Base-by-base conservation (phyloP, 495 filamentous ascomycete genomes). In the Sporormia fimetaria region DNA sequence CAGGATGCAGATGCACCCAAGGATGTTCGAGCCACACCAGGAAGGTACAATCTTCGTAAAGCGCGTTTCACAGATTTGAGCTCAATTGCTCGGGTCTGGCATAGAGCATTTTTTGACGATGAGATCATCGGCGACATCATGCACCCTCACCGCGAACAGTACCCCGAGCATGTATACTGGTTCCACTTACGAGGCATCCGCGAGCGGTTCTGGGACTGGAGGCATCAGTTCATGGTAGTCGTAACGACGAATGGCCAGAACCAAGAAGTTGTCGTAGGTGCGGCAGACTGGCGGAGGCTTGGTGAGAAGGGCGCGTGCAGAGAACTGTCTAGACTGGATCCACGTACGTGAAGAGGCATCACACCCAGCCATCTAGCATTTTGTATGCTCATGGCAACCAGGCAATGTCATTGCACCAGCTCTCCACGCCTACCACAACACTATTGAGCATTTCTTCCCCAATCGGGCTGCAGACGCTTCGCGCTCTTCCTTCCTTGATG, bases 61-160 rank as follows among this genome's bases (percentile, higher is more conserved):
- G 47, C 47, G 9, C 8, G 6, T 8, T 6, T 36, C 1, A 24
- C 40, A 10, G 47, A 51, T 25, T 29, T 51, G 2, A 17, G 20
- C 5, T 18, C 34, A 3, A 51, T 51, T 21, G 47, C 47, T 1
- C 40, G 36, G 8, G 33, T 31, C 16, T 45, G 40, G 47, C 32
- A 40, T 21, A 10, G 36, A 6, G 40, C 31, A 6, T 51, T 51
- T 23, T 51, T 45, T 18, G 41, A 51, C 21, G 47, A 51, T 27
- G 47, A 44, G 23, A 26, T 51, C 8, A 45, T 51, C 12, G 47
- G 47, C 14, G 30, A 51, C 1, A 45, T 51, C 9, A 51, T 51
- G 40, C 47, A 51, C 41, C 47, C 47, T 3, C n/a, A 45, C 18
- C 26, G 47, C 5, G 23, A 40, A 3, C 21, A 40, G 14, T 41